These are phyloP conservation scores for Aspergillus pseudoglaucus DNA, from an alignment of 2,329 filamentous ascomycete genomes.

Conservation along the genomic window DNA sequence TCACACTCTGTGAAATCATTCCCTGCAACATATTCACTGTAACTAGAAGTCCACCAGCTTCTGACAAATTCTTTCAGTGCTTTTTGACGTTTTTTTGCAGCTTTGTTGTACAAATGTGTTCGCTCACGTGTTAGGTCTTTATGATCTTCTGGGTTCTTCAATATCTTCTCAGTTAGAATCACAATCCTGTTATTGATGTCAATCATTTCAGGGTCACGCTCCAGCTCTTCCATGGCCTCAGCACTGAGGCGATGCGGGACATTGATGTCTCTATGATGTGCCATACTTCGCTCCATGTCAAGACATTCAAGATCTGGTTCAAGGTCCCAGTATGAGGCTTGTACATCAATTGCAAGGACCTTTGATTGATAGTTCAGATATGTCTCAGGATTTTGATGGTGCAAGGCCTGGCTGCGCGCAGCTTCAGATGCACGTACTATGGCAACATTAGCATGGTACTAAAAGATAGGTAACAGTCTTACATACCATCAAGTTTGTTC, in stretches of 20 bases:
- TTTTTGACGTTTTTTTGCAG: not conserved
- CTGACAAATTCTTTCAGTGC: not conserved
- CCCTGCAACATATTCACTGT: slow-evolving; percentile 1
- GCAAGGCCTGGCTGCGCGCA: not conserved
- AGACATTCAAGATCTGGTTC: not conserved
- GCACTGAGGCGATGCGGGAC: not conserved
- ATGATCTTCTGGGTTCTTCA: not conserved
- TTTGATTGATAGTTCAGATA: not conserved
- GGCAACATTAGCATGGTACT: not conserved
- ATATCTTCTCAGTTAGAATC: not conserved
- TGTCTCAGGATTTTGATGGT: not conserved
- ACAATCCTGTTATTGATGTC: not conserved
- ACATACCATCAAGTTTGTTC: slow-evolving; percentile 10
- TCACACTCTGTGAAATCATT: not conserved
- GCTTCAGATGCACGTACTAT: not conserved
- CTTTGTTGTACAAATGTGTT: not conserved
- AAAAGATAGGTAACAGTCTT: not conserved
- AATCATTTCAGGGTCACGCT: not conserved
- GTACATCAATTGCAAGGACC: not conserved
- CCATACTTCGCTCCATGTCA: not conserved
- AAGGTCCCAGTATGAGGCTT: not conserved
- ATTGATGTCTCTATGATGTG: not conserved
- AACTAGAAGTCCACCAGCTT: not conserved
- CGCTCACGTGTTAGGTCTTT: not conserved
- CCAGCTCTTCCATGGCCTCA: not conserved